Conservation (phyloP, 345 rosid genomes). For the Passiflora organensis region DNA sequence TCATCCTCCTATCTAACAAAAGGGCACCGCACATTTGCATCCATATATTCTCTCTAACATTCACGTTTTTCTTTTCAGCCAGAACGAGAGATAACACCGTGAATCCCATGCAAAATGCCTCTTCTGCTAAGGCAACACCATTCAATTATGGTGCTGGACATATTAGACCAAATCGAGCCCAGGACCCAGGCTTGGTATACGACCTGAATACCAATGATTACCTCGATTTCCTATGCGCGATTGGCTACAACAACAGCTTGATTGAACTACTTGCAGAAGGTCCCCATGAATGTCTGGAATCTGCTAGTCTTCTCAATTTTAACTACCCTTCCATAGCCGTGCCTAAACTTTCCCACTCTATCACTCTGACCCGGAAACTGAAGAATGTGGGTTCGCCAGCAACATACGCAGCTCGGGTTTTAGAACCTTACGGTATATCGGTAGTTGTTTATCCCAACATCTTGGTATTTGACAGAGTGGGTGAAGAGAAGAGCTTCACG, state of each 20-base stretch:
- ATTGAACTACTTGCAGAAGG: slow-evolving; percentile 1
- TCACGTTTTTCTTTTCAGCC: background rate
- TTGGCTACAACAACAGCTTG: slow-evolving; percentile 1
- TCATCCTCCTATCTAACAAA: too few relatives aligned
- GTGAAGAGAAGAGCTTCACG: slow-evolving; percentile 7
- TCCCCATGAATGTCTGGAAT: slow-evolving; percentile 16
- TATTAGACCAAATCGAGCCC: slow-evolving; percentile 22
- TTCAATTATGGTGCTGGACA: slow-evolving; percentile 29
- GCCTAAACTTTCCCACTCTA: slow-evolving; percentile 1
- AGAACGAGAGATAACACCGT: slow-evolving; percentile 4
- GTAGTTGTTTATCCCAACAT: slow-evolving; percentile 2
- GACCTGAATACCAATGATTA: slow-evolving; percentile 18
- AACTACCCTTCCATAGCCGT: slow-evolving; percentile 48
- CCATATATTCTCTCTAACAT: too few relatives aligned
- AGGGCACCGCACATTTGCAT: too few relatives aligned
- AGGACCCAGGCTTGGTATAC: slow-evolving; percentile 28
- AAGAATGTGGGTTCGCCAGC: slow-evolving; percentile 11
- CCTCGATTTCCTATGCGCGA: slow-evolving; percentile 16
- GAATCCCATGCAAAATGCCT: slow-evolving; percentile 1
- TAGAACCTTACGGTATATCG: slow-evolving; percentile 1
- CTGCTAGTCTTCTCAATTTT: slow-evolving; percentile 25
- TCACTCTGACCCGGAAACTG: background rate
- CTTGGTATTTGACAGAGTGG: background rate
- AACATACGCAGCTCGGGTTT: background rate
- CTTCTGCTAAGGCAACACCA: slow-evolving; percentile 11